These are phyloP conservation scores for Pyricularia pennisetigena DNA, from an alignment of 2,329 filamentous ascomycete genomes.

Conservation along the genomic window DNA sequence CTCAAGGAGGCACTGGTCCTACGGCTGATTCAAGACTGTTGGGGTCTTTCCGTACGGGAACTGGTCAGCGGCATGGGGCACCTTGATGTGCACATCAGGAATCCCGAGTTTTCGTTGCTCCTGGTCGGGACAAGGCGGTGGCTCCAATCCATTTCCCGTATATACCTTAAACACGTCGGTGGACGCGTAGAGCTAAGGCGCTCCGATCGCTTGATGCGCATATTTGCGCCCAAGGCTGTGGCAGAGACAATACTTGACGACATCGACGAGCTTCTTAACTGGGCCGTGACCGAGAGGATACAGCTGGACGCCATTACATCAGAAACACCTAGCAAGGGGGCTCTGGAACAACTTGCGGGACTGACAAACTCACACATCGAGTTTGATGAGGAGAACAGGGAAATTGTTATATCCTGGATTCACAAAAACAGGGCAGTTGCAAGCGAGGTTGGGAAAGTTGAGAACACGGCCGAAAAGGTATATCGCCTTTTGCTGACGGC, in stretches of 20 bases:
- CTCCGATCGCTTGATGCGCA: slow-evolving; percentile 18
- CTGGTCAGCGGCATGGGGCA: slow-evolving; percentile 31
- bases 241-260: slow-evolving; percentile 23
- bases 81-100: slow-evolving; percentile 26
- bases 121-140: slow-evolving; percentile 26
- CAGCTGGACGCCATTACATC: slow-evolving; percentile 14
- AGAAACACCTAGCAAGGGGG: slow-evolving; percentile 12
- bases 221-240: slow-evolving; percentile 25
- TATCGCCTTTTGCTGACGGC: slow-evolving; percentile 32
- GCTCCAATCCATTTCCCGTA: slow-evolving; percentile 19
- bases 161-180: slow-evolving; percentile 18
- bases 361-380: slow-evolving; percentile 29
- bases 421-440: slow-evolving; percentile 13
- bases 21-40: slow-evolving; percentile 35
- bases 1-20: slow-evolving; percentile 31
- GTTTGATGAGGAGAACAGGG: slow-evolving; percentile 17
- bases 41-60: slow-evolving; percentile 39
- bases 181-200: slow-evolving; percentile 27
- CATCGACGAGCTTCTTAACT: slow-evolving; percentile 20
- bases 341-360: slow-evolving; percentile 25
- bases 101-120: slow-evolving; percentile 32
- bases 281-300: slow-evolving; percentile 12
- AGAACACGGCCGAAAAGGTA: slow-evolving; percentile 33
- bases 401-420: slow-evolving; percentile 31
- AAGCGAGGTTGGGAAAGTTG: slow-evolving; percentile 13